Conservation (phyloP, 441 rosid genomes). For the Geranium incanum region DNA sequence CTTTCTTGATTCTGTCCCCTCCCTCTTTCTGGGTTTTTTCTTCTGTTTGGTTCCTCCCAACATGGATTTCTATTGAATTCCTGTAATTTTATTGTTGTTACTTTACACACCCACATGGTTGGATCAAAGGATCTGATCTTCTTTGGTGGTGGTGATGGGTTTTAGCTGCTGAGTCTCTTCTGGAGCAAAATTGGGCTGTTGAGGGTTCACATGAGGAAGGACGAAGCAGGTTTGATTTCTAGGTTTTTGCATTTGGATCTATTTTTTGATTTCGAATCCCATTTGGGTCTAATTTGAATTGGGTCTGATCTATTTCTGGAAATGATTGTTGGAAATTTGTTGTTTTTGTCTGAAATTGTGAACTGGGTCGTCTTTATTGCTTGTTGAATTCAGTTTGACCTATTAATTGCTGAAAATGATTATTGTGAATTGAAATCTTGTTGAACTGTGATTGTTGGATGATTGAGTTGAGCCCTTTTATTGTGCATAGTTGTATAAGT, state of each 20-base stretch:
- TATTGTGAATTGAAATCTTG: conserved; percentile 10
- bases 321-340: conserved; percentile 17
- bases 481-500: background rate
- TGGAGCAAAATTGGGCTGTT: conserved; percentile 36
- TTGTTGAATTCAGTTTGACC: conserved; percentile 13
- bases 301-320: conserved; percentile 21
- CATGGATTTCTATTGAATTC: background rate
- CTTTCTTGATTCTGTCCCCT: conserved; percentile 31
- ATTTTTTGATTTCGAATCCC: conserved; percentile 23
- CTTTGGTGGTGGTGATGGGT: conserved; percentile 35
- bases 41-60: conserved; percentile 12
- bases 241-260: conserved; percentile 18
- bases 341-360: conserved; percentile 17
- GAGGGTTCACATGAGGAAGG: conserved; percentile 9
- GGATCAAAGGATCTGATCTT: no score
- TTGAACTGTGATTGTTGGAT: conserved; percentile 11
- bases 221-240: conserved; percentile 35
- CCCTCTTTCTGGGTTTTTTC: background rate
- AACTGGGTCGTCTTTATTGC: conserved; percentile 19
- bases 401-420: conserved; percentile 23
- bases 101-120: conserved; percentile 58
- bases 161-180: conserved; percentile 49
- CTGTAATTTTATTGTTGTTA: conserved; percentile 14
- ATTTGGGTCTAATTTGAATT: conserved; percentile 24
- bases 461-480: conserved; percentile 17